phyloP scores from a whole-genome alignment of 2,329 filamentous ascomycete species.

The Lachnellula arida region DNA sequence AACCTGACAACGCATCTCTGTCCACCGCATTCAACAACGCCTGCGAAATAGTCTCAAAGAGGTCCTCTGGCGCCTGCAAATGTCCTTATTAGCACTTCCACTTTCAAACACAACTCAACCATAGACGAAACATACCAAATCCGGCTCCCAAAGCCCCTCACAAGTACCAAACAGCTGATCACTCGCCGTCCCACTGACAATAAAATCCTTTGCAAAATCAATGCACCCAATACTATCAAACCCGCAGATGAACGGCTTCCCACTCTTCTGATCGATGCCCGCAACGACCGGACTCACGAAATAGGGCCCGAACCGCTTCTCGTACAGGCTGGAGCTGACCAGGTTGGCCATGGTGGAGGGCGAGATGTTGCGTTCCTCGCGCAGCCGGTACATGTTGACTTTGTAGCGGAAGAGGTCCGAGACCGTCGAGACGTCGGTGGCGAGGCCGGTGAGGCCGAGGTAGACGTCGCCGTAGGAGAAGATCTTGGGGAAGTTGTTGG shows the following conservation, averaged over 20 bases:
- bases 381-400: constrained; percentile 99
- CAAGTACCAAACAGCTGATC: constrained; percentile 99
- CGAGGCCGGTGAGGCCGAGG: constrained; percentile 91
- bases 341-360: constrained; percentile 96
- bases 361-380: constrained; percentile 94
- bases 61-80: constrained; percentile 76
- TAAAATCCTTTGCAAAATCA: constrained; percentile 99
- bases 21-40: constrained; percentile 93
- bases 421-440: constrained; percentile 92
- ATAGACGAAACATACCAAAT: constrained; percentile 60
- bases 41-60: constrained; percentile 98
- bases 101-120: not conserved
- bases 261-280: constrained; percentile 89
- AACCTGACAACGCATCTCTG: constrained; percentile 91
- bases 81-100: not conserved
- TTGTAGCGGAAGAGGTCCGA: constrained; percentile 98
- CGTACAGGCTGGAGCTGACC: constrained; percentile 85
- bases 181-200: constrained; percentile 91
- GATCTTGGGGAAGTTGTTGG: constrained; percentile 99
- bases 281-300: constrained; percentile 94
- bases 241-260: constrained; percentile 95
- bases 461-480: constrained; percentile 96
- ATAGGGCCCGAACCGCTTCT: constrained; percentile 92
- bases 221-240: constrained; percentile 99
- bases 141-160: constrained; percentile 95